phyloP scores from a whole-genome alignment of 2,329 filamentous ascomycete genomes.

The Cytospora schulzeri region DNA sequence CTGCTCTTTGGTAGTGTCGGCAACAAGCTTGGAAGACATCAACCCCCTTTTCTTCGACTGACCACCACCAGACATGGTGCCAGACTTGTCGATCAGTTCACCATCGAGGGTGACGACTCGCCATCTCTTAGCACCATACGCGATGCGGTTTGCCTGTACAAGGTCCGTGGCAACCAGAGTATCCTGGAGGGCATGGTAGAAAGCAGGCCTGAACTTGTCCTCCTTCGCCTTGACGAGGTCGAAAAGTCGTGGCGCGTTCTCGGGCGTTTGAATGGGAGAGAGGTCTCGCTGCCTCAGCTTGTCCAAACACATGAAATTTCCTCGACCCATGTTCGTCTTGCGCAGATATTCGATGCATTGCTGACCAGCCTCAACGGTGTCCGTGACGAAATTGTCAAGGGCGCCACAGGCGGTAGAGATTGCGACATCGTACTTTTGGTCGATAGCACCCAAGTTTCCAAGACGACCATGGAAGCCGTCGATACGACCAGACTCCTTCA shows the following conservation, averaged over 20 bases:
- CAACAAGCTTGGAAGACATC: constrained; percentile 95
- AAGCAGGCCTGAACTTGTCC: constrained; percentile 82
- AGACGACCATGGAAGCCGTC: constrained; percentile 96
- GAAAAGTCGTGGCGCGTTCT: constrained; percentile 88
- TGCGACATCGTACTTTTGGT: constrained; percentile 93
- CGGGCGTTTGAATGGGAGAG: constrained; percentile 80
- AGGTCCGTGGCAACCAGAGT: constrained; percentile 91
- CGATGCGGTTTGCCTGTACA: constrained; percentile 94
- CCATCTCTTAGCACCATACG: constrained; percentile 92
- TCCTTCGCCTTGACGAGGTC: constrained; percentile 90
- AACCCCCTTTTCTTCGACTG: constrained; percentile 85
- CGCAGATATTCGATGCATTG: constrained; percentile 97
- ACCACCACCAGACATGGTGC: constrained; percentile 98
- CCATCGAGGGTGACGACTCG: constrained; percentile 94
- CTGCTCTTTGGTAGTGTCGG: constrained; percentile 84
- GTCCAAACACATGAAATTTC: constrained; percentile 95
- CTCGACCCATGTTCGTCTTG: constrained; percentile 95
- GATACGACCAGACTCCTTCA: constrained; percentile 94
- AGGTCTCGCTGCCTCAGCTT: constrained; percentile 80
- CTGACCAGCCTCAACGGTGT: constrained; percentile 92
- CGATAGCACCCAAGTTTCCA: constrained; percentile 91
- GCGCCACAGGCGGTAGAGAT: constrained; percentile 93
- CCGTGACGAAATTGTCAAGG: constrained; percentile 94
- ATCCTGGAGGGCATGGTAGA: constrained; percentile 94
- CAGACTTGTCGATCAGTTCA: constrained; percentile 95